Conservation (phyloP, 257 asterid genomes). For the Orobanche coerulescens region DNA sequence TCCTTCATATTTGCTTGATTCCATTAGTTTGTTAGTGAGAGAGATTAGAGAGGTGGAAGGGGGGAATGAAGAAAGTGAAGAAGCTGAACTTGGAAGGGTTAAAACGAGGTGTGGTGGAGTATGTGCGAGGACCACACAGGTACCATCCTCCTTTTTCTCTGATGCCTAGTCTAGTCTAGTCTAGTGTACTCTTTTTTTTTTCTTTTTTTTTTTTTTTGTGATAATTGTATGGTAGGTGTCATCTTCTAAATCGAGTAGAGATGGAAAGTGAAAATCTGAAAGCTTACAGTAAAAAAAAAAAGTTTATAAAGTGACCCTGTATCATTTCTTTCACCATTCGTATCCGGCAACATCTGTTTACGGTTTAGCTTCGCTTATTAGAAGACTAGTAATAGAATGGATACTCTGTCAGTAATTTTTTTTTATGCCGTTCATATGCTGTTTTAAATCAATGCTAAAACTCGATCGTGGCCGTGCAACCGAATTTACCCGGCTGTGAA, state of each 20-base stretch:
- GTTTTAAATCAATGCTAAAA: too few relatives aligned
- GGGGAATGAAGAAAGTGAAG: constrained; percentile 36
- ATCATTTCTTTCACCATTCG: too few relatives aligned
- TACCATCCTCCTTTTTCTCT: constrained; percentile 39
- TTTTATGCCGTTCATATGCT: too few relatives aligned
- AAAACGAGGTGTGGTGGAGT: constrained; percentile 30
- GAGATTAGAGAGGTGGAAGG: constrained; percentile 16
- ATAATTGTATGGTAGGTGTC: constrained; percentile 29
- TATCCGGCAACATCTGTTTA: too few relatives aligned
- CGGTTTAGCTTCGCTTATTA: too few relatives aligned
- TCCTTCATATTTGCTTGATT: constrained; percentile 46
- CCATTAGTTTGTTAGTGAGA: constrained; percentile 40
- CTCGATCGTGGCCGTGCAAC: too few relatives aligned
- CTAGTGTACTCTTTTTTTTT: constrained; percentile 25
- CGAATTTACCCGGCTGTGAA: too few relatives aligned
- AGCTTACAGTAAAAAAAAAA: constrained; percentile 8
- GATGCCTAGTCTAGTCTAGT: constrained; percentile 29
- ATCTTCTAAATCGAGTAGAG: constrained; percentile 4
- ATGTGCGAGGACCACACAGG: constrained; percentile 69
- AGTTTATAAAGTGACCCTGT: too few relatives aligned
- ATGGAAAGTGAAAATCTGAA: not conserved
- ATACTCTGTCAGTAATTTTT: too few relatives aligned
- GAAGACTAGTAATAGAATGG: too few relatives aligned
- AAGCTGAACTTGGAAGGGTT: constrained; percentile 29
- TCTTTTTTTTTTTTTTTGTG: too few relatives aligned